Evolutionary conservation across 305 asterid genomes (phyloP).

Genomic region (Plantago coronopus): DNA sequence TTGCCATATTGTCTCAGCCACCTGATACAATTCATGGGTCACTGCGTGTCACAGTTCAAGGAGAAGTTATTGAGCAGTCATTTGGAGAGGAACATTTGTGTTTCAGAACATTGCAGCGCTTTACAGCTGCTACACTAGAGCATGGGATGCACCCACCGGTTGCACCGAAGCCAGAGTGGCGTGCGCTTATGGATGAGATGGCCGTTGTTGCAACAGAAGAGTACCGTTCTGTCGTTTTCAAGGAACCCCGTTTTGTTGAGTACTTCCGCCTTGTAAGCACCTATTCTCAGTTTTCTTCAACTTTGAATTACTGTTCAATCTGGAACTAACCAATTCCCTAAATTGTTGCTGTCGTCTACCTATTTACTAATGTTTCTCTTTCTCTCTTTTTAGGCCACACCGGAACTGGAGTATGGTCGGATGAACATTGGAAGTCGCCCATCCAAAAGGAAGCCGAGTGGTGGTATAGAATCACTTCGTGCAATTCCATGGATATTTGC

Average conservation of each 20-base stretch:
- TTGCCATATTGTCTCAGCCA: slow-evolving; percentile 88
- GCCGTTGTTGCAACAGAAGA: slow-evolving; percentile 71
- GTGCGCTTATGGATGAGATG: slow-evolving; percentile 81
- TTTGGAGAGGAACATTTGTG: slow-evolving; percentile 90
- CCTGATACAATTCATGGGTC: slow-evolving; percentile 89
- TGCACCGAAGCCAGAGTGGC: slow-evolving; percentile 90
- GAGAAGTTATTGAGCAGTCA: slow-evolving; percentile 81
- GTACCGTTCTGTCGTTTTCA: slow-evolving; percentile 74
- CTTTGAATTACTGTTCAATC: neutral
- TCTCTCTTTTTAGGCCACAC: slow-evolving; percentile 61
- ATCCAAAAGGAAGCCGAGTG: slow-evolving; percentile 82
- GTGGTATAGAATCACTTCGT: slow-evolving; percentile 90
- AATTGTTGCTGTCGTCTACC: too few relatives aligned
- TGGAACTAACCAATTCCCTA: too few relatives aligned
- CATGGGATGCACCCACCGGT: slow-evolving; percentile 84
- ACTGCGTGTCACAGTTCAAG: slow-evolving; percentile 87
- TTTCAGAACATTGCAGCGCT: slow-evolving; percentile 82
- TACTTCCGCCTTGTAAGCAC: slow-evolving; percentile 83
- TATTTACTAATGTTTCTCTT: neutral
- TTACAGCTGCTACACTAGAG: slow-evolving; percentile 88
- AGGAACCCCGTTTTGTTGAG: slow-evolving; percentile 87
- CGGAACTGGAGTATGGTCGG: slow-evolving; percentile 87
- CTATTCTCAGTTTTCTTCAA: neutral
- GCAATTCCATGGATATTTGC: slow-evolving; percentile 99
- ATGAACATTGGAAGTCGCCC: slow-evolving; percentile 98